Conservation (phyloP, 768 basidiomycete genomes). For the Boletus huronensis region DNA sequence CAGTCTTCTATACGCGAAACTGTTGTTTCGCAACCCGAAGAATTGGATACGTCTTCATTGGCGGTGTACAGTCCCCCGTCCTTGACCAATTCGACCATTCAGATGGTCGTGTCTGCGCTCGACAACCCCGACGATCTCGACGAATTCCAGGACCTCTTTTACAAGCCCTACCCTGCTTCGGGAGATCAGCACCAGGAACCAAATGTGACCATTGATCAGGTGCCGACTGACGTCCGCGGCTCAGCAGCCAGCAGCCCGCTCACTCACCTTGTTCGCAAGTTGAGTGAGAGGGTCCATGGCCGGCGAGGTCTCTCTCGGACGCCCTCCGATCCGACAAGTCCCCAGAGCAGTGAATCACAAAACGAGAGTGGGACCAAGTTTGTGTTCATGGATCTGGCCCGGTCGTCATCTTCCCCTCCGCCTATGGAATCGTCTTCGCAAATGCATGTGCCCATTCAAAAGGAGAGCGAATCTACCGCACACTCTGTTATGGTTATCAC, state of each 20-base stretch:
- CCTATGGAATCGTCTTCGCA: conserved; percentile 10
- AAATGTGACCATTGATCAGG: conserved; percentile 8
- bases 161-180: conserved; percentile 38
- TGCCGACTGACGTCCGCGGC: conserved; percentile 31
- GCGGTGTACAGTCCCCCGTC: conserved; percentile 10
- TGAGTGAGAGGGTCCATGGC: conserved; percentile 37
- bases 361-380: conserved; percentile 9
- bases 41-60: conserved; percentile 15
- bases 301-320: conserved; percentile 13
- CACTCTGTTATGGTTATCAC: conserved; percentile 12
- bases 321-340: conserved; percentile 7
- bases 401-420: conserved; percentile 15
- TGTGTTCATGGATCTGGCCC: conserved; percentile 18
- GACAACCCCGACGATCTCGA: conserved; percentile 65
- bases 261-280: conserved; percentile 37
- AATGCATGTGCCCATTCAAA: conserved; percentile 4
- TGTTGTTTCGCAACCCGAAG: conserved; percentile 37
- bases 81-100: conserved; percentile 38
- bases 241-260: conserved; percentile 36
- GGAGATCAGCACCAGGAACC: conserved; percentile 2
- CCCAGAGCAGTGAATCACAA: conserved; percentile 9
- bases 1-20: background rate
- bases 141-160: conserved; percentile 74
- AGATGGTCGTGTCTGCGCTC: conserved; percentile 41
- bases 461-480: background rate